Evolutionary conservation across 352 stramenopile genomes (phyloP).

Genomic region (Globisporangium orthogonon): DNA sequence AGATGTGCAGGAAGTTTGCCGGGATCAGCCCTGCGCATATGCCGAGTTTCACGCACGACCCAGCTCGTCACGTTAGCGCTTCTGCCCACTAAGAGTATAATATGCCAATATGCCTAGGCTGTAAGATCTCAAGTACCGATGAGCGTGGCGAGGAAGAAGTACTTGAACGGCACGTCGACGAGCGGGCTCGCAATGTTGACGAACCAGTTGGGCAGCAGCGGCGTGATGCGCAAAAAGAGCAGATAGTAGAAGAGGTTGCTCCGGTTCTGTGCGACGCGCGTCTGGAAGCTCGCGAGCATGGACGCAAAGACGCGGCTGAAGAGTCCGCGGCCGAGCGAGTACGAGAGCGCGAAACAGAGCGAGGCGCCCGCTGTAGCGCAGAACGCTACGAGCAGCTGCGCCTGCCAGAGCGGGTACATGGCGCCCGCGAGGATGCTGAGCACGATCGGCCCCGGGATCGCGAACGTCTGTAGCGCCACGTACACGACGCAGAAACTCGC

Average conservation of each 20-base stretch:
- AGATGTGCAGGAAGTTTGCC: constrained; percentile 84
- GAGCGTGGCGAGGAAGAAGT: constrained; percentile 81
- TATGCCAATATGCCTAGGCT: no score
- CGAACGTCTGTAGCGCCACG: constrained; percentile 83
- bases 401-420: constrained; percentile 80
- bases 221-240: constrained; percentile 86
- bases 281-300: constrained; percentile 78
- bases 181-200: constrained; percentile 86
- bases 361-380: constrained; percentile 78
- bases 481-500: constrained; percentile 84
- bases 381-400: constrained; percentile 75
- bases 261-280: constrained; percentile 81
- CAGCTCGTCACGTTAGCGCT: background rate
- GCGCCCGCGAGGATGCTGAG: constrained; percentile 84
- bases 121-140: constrained; percentile 28
- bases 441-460: constrained; percentile 83
- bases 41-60: no score
- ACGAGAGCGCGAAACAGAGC: constrained; percentile 82
- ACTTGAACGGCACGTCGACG: constrained; percentile 77
- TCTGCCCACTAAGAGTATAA: no score
- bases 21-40: constrained; percentile 42
- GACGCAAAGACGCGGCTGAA: constrained; percentile 60
- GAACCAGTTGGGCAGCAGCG: constrained; percentile 87
- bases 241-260: constrained; percentile 87
- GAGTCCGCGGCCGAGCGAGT: constrained; percentile 70